Base-by-base conservation (phyloP, 805 yeast species). In the Ogataea saltuana region DNA sequence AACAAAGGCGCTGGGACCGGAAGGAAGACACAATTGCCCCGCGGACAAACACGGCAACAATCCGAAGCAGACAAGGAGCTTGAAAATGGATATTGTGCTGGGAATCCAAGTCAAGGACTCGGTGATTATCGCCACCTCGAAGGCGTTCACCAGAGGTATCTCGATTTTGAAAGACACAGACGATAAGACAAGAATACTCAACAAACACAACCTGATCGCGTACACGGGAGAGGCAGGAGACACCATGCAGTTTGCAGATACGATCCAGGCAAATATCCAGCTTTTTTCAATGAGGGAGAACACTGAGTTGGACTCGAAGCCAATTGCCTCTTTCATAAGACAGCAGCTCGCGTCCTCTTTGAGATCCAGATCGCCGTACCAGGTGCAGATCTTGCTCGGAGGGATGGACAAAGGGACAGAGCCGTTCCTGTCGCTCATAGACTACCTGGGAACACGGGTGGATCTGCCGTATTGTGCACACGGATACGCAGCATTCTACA, bases 401-500 rank as follows among this genome's bases (percentile, higher is more conserved):
- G 97, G 98, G 9, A 82, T 73, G 62, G 91, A 88, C 58, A 49
- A 55, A 22, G 56, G 57, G 13, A 49, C 48, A 6, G 64, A 59
- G 31, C 88, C 97, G 29, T 70, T 77, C 39, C 74, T 93, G 57
- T 83, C 85, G 59, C 88, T 91, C 83, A 85, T 93, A 53, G 99
- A 93, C 63, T 93, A 93, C 64, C 70, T 93, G 52, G 99, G 99
- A 6, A 87, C 99, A 2, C 80, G 83, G 53, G 95, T 83, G 12
- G 88, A 83, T 48, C 73, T 93, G 46, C 98, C 99, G 12, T 93
- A 93, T 61, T 96, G 95, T 13, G 98, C 98, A 2, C 99, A 93
- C 64, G 99, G 99, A 10, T 93, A 93, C 61, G 96, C 98, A n/a
- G 96, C 95, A 1, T 93, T 91, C 67, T 93, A 93, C 65, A 82